Evolutionary conservation across 176 grass and related monocot genomes (phyloP).

Genomic region (Oryza coarctata): DNA sequence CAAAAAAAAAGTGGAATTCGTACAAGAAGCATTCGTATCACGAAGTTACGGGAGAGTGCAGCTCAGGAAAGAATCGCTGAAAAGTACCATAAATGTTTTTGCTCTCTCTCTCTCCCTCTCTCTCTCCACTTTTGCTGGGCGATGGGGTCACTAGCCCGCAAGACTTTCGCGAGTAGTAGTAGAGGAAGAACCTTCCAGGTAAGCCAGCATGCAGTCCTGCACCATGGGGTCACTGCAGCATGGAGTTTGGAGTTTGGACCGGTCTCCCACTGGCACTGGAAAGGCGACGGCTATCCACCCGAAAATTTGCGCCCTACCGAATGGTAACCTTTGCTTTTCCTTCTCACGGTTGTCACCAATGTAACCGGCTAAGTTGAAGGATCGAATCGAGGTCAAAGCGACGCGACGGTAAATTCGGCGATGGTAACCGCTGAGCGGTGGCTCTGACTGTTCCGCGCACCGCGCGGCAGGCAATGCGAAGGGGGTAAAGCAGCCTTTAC

Average conservation of each 20-base stretch:
- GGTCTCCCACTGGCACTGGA: background rate
- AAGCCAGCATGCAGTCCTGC: background rate
- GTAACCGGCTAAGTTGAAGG: background rate
- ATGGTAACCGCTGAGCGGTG: background rate
- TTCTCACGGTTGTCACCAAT: background rate
- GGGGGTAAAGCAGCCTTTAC: background rate
- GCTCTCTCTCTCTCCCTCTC: background rate
- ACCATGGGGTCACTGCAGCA: too few relatives aligned
- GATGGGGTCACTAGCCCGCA: constrained; percentile 27
- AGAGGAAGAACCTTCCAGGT: background rate
- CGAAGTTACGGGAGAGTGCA: background rate
- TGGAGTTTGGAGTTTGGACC: constrained; percentile 46
- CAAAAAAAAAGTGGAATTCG: background rate
- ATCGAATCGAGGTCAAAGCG: background rate
- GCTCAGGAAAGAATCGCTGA: background rate
- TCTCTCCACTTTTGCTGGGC: background rate
- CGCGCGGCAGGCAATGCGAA: background rate
- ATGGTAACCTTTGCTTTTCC: too few relatives aligned
- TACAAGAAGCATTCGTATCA: background rate
- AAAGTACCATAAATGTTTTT: background rate
- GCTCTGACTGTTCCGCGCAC: background rate
- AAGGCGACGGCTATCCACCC: background rate
- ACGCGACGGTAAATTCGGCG: background rate
- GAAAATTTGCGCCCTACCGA: background rate
- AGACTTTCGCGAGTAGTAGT: constrained; percentile 32